A percentile compares a stretch with the other conserved stretches of the same genome.
These are phyloP conservation scores for Sporothrix humicola DNA, from an alignment of 2,329 filamentous ascomycete species.

Conservation along the genomic window DNA sequence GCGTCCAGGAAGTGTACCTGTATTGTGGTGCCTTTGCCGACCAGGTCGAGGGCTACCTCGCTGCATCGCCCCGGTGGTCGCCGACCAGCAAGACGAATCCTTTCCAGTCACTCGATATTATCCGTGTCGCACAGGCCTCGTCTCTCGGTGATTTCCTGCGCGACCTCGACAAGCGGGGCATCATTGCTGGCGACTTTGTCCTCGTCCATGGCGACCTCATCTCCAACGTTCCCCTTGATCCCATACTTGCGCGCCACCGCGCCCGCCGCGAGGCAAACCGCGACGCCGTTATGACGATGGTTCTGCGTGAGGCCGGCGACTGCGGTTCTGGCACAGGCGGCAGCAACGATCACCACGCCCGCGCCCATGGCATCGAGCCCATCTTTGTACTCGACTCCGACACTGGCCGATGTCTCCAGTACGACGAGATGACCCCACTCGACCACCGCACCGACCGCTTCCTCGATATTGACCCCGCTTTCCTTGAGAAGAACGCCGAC, in stretches of 20 bases:
- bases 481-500: slow-evolving; percentile 68
- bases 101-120: slow-evolving; percentile 80
- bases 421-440: slow-evolving; percentile 83
- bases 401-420: slow-evolving; percentile 84
- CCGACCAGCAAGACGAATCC: slow-evolving; percentile 61
- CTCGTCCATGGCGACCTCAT: slow-evolving; percentile 92
- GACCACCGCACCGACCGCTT: slow-evolving; percentile 62
- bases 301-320: slow-evolving; percentile 77
- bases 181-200: slow-evolving; percentile 90
- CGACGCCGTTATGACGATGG: slow-evolving; percentile 97
- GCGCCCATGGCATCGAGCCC: slow-evolving; percentile 74
- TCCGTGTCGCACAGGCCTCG: slow-evolving; percentile 80
- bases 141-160: slow-evolving; percentile 94
- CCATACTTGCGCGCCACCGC: slow-evolving; percentile 77
- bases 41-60: slow-evolving; percentile 85
- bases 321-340: slow-evolving; percentile 68
- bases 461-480: slow-evolving; percentile 75
- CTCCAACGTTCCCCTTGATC: slow-evolving; percentile 84
- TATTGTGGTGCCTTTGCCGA: slow-evolving; percentile 89
- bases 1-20: slow-evolving; percentile 91
- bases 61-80: slow-evolving; percentile 73
- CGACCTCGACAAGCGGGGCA: slow-evolving; percentile 82
- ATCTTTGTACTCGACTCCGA: slow-evolving; percentile 85
- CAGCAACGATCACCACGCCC: slow-evolving; percentile 71
- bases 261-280: slow-evolving; percentile 82